These are phyloP conservation scores for Iberis pinnata DNA, from an alignment of 345 rosid species.

Conservation along the genomic window DNA sequence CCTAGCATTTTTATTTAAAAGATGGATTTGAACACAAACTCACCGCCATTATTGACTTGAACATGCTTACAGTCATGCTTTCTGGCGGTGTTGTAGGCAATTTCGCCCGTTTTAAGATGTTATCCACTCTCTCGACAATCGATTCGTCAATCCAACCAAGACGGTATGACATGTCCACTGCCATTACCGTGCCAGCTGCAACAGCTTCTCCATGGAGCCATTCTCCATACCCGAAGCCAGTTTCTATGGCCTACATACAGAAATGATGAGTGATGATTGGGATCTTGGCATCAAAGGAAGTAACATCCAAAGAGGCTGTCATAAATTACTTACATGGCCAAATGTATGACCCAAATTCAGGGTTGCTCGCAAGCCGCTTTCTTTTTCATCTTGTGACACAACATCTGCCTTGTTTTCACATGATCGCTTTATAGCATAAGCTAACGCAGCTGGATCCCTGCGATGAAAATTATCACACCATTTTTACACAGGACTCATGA, in stretches of 20 bases:
- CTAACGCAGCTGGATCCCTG: slow-evolving; percentile 87
- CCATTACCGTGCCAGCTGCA: slow-evolving; percentile 98
- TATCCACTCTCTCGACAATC: slow-evolving; percentile 57
- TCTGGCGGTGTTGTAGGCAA: slow-evolving; percentile 73
- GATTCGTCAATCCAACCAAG: slow-evolving; percentile 96
- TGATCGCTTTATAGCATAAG: slow-evolving; percentile 88
- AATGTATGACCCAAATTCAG: slow-evolving; percentile 93
- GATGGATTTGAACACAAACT: slow-evolving; percentile 5
- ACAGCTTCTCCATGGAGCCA: slow-evolving; percentile 99
- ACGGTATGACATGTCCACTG: slow-evolving; percentile 95
- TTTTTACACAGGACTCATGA: slow-evolving; percentile 4
- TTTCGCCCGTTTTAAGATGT: slow-evolving; percentile 60
- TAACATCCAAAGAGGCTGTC: neutral
- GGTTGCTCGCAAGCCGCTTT: slow-evolving; percentile 89
- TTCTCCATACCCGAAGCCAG: slow-evolving; percentile 81
- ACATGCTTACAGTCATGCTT: slow-evolving; percentile 81
- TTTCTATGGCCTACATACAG: slow-evolving; percentile 81
- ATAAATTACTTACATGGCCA: slow-evolving; percentile 72
- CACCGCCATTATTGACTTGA: slow-evolving; percentile 97
- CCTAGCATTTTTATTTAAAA: neutral
- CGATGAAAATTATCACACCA: neutral
- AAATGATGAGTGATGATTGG: slow-evolving; percentile 11
- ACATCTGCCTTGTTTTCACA: slow-evolving; percentile 98
- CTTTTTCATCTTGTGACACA: slow-evolving; percentile 96
- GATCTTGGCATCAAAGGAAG: neutral